Base-by-base conservation (phyloP, 225 moss, liverwort and hornwort species). In the Marchantia polymorpha region DNA sequence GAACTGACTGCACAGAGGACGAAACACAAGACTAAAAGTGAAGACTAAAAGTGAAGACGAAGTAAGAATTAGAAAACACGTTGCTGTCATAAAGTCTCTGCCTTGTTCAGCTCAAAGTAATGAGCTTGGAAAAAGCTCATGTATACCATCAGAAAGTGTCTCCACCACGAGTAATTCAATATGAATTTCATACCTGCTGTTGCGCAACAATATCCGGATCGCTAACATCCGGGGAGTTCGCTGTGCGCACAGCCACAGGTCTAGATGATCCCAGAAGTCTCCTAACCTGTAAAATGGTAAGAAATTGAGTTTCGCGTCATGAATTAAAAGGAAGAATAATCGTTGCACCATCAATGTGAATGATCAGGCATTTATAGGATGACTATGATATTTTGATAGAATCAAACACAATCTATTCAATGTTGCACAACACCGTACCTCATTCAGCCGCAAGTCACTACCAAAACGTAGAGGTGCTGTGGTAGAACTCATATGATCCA, bases 201-300 rank as follows among this genome's bases (percentile, higher is more conserved):
- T 94, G 97, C 80, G 93, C 93, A 73, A 97, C 92, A 74, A 94
- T 92, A 83, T 97, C 97, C 74, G 97, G 97, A 84, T 97, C 97
- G 85, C 91, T 94, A 19, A 94, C 88, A 84, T 97, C 97, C 51
- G 97, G 94, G 74, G 94, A 88, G 73, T 89, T 93, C 49, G 90
- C 91, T 58, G 91, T 94, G 81, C 93, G 91, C 23, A 97, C 93
- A 78, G 97, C 93, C 74, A 91, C 94, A 20, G 97, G 92, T 76
- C 89, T 93, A 49, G 97, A 97, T 77, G 97, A 97, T 76, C 90
- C 89, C 69, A 97, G 79, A 73, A 97, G 80, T 63, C 93, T 88
- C 85, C 94, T 89, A 52, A 94, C 97, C 85, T 31, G 30, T 50
- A 67, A 15, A 17, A 20, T 22, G 7, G 52, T 25, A 2, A 59